Base-by-base conservation (phyloP, 2,329 filamentous ascomycete species). In the Podosphaera aphanis region DNA sequence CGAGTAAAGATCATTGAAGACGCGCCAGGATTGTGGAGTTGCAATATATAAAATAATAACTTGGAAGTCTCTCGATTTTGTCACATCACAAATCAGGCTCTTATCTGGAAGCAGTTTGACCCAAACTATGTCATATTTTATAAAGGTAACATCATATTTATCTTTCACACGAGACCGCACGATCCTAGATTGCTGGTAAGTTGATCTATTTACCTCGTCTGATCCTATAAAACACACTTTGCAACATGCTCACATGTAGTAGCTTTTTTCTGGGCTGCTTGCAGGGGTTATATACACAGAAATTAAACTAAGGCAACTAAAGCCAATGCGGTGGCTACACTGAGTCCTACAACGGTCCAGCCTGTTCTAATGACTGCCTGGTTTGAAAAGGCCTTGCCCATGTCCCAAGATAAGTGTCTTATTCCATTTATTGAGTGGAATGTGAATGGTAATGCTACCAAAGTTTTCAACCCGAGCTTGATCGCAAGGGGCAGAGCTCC, bases 331-430 rank as follows among this genome's bases (percentile, higher is more conserved):
- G 64, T 66, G 42, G 66, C 60, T 41, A 66, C 62, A 49, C 66
- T 74, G 55, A 74, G 51, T 2, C 67, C 77, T 46, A 80, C 62
- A 27, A 73, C 73, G 36, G 66, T 59, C 73, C 76, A 82, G 15
- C 77, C 78, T 1, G 72, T 76, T 61, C 65, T 66, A 53, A 74
- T 71, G 49, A 83, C 77, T 56, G 70, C 64, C 62, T 70, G 64
- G 59, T 82, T 82, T 55, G 64, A 69, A 49, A 83, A 69, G 44
- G 68, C 65, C 54, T 65, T 64, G 44, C 74, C 76, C 35, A 70
- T 62, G 66, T 83, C 79, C 79, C 79, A 83, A 15, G 67, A 57
- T 66, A 83, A 66, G 70, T 83, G 78, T 58, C 79, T 71, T 18
- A 83, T 31, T n/a, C 78, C 79, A 58, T 81, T 82, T 55, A 77